A percentile compares a stretch with the other conserved stretches of the same genome.
These are phyloP conservation scores for Dactylellina sp. DNA, from an alignment of 2,329 filamentous ascomycete species.

Conservation along the genomic window DNA sequence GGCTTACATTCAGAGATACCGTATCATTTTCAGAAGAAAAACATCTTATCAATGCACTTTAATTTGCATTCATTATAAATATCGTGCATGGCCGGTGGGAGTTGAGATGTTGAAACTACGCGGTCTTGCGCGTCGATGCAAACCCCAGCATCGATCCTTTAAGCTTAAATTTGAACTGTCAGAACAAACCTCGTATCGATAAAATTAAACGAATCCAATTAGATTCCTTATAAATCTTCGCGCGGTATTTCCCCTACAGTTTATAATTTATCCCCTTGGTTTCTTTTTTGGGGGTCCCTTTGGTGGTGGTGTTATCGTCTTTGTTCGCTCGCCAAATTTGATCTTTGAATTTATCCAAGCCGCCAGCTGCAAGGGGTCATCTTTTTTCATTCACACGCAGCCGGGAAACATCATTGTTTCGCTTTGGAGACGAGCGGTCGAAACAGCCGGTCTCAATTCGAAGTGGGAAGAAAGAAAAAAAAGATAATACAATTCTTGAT, in stretches of 20 bases:
- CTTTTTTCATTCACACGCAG: slow-evolving; percentile 10
- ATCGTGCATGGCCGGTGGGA: no score
- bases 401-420: background rate
- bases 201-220: slow-evolving; percentile 54
- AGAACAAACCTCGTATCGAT: slow-evolving; percentile 43
- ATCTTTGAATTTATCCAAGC: slow-evolving; percentile 51
- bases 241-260: slow-evolving; percentile 18
- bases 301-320: slow-evolving; percentile 2
- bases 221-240: slow-evolving; percentile 28
- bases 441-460: background rate
- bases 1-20: no score
- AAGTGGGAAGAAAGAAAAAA: background rate
- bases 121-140: no score
- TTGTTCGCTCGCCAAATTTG: slow-evolving; percentile 46
- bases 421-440: slow-evolving; percentile 13
- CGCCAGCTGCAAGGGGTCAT: slow-evolving; percentile 41
- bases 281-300: slow-evolving; percentile 6
- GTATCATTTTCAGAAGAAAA: no score
- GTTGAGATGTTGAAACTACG: no score
- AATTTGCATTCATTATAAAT: no score
- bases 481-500: background rate
- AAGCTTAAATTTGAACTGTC: slow-evolving; percentile 41
- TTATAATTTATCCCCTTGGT: no score
- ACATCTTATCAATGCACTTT: no score
- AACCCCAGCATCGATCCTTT: slow-evolving; percentile 27